A percentile compares a stretch with the other conserved stretches of the same genome.
phyloP scores from a whole-genome alignment of 495 filamentous ascomycete species.

The Penicillium roqueforti region DNA sequence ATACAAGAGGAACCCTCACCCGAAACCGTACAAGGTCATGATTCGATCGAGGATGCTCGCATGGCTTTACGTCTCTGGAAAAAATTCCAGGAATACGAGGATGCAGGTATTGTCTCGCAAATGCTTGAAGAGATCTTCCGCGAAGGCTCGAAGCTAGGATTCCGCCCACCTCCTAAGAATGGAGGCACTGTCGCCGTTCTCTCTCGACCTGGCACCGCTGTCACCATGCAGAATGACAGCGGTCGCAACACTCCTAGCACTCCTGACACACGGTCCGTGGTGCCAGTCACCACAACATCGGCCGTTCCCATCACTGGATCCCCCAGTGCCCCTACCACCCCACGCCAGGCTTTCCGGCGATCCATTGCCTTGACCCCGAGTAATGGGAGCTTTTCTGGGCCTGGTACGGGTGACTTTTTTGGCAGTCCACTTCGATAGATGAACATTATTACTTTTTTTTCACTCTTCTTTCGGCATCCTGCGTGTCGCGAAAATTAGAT shows the following conservation, averaged over 20 bases:
- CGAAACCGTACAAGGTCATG: conserved; percentile 56
- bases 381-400: conserved; percentile 43
- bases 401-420: conserved; percentile 41
- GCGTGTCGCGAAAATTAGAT: too few relatives aligned
- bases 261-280: conserved; percentile 23
- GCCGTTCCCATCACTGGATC: conserved; percentile 9
- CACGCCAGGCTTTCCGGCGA: conserved; percentile 44
- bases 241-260: conserved; percentile 44
- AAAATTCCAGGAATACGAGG: conserved; percentile 83
- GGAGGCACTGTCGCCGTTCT: conserved; percentile 30
- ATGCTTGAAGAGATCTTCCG: conserved; percentile 81
- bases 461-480: not conserved
- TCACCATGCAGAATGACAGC: conserved; percentile 41
- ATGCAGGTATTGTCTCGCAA: conserved; percentile 68
- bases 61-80: conserved; percentile 86
- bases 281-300: conserved; percentile 1
- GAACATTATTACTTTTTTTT: not conserved
- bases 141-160: conserved; percentile 65
- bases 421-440: conserved; percentile 41
- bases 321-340: conserved; percentile 41
- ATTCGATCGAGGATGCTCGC: conserved; percentile 88
- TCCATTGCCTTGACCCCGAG: conserved; percentile 46
- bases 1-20: conserved; percentile 73
- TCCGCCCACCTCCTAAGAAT: conserved; percentile 61
- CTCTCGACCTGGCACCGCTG: conserved; percentile 43